Evolutionary conservation across 2,329 filamentous ascomycete species (phyloP), one percentile per base, ranked within the genome.

Genomic region (Hypoxylon sp.): DNA sequence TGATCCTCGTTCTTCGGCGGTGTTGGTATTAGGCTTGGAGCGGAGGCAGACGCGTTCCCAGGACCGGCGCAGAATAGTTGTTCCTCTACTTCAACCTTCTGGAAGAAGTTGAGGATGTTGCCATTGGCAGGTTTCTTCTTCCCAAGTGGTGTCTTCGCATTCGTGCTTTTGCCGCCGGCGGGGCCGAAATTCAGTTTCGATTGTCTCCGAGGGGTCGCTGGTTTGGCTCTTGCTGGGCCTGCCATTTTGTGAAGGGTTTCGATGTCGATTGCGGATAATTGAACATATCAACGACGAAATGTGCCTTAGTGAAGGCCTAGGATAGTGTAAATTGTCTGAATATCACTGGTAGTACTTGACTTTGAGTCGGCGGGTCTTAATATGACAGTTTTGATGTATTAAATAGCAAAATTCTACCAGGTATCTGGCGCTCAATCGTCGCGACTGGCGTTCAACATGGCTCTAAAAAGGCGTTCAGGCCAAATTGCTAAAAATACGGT

Each of bases 61-160:
- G 71, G 73, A 63, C 73, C 78, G 23, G 82, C 79, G 2, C 83
- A 78, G 61, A 92, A 91, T 9, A 91, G 83, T 61, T 89, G 82
- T 68, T 90, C 84, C 62, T 85, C 81, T 57, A 86, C 85, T 41
- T 88, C 85, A 0, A 87, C 83, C 75, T 93, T 93, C 74, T 91
- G 89, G 76, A 94, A 94, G 78, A 93, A 94, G 69, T 80, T 93
- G 13, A 93, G 80, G 32, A 93, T 93, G 69, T 89, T 93, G 5
- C 84, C 83, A 73, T 92, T 93, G 0, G 82, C 72, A 2, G 81
- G 75, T 55, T 79, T 81, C 70, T 79, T 76, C 67, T 75, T 78
- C 13, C 70, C 69, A 21, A 67, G 66, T 0, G 73, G 58, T 11
- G 72, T 74, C 60, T 75, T 76, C 38, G 67, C 62, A 19, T 57